Percentiles rank a stretch among this genome's conserved stretches.
Evolutionary conservation across 208 protist species (phyloP).

Genomic region (Crithidia fasciculata): DNA sequence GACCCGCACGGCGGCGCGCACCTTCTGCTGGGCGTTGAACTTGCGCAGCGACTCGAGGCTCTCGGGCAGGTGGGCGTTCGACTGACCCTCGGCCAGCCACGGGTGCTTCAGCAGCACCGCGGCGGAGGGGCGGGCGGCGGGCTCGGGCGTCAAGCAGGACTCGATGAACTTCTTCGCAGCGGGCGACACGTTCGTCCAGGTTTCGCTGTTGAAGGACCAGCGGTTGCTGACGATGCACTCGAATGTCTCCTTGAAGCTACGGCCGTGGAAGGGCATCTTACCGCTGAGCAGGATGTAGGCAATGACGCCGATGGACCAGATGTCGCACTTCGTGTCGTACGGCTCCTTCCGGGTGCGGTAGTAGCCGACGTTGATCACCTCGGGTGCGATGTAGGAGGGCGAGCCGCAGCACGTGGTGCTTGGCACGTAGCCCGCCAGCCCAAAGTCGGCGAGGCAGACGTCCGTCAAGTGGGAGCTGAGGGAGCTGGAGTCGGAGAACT

Average conservation of each 20-base stretch:
- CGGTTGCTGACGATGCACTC: slow-evolving; percentile 58
- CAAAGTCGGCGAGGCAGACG: slow-evolving; percentile 98
- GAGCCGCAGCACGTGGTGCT: slow-evolving; percentile 80
- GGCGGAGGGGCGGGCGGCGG: slow-evolving; percentile 67
- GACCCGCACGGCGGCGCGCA: slow-evolving; percentile 68
- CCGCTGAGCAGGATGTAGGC: slow-evolving; percentile 82
- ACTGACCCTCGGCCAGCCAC: slow-evolving; percentile 61
- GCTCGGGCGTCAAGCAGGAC: slow-evolving; percentile 70
- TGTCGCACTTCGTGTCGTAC: slow-evolving; percentile 83
- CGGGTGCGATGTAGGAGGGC: slow-evolving; percentile 83
- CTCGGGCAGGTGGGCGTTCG: slow-evolving; percentile 55
- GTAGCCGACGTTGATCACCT: slow-evolving; percentile 81
- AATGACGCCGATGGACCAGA: slow-evolving; percentile 90
- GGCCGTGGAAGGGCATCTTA: slow-evolving; percentile 75
- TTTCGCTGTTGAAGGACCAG: slow-evolving; percentile 56
- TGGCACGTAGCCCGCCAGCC: slow-evolving; percentile 91
- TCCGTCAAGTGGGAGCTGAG: slow-evolving; percentile 63
- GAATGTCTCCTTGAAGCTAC: slow-evolving; percentile 73
- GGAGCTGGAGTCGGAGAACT: slow-evolving; percentile 44
- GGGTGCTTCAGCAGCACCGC: slow-evolving; percentile 61
- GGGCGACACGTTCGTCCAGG: slow-evolving; percentile 61
- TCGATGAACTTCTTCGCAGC: slow-evolving; percentile 67
- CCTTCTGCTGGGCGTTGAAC: slow-evolving; percentile 71
- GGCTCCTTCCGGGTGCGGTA: slow-evolving; percentile 42
- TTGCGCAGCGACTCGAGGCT: slow-evolving; percentile 53